These are phyloP conservation scores for Lanzia echinophila DNA, from an alignment of 2,329 filamentous ascomycete genomes.

Conservation along the genomic window DNA sequence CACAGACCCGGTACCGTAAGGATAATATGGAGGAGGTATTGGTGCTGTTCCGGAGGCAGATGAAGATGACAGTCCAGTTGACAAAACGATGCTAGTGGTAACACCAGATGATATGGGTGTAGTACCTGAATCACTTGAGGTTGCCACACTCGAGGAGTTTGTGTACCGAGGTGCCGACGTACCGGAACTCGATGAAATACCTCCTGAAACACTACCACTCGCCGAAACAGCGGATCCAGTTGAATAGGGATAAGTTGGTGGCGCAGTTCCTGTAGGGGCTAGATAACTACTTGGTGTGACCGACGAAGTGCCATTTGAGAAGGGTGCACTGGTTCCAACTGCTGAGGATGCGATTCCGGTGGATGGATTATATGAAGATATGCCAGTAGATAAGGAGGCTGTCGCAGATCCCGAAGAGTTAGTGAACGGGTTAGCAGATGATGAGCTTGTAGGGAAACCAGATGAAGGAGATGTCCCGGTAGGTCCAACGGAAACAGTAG, in stretches of 20 bases:
- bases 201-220: constrained; percentile 3
- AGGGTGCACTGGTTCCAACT: background rate
- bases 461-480: background rate
- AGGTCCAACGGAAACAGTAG: background rate
- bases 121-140: constrained; percentile 1
- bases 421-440: background rate
- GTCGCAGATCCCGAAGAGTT: constrained; percentile 3
- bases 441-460: background rate
- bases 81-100: constrained; percentile 1
- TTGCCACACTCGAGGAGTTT: background rate
- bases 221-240: background rate
- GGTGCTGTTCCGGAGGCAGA: background rate
- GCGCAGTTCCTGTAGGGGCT: background rate
- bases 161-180: constrained; percentile 2
- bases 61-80: background rate
- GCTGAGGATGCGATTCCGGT: background rate
- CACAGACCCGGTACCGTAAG: background rate
- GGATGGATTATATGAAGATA: constrained; percentile 2
- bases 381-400: background rate
- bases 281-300: background rate
- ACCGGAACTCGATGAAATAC: background rate
- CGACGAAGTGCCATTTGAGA: constrained; percentile 1
- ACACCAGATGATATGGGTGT: background rate
- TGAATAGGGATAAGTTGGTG: background rate
- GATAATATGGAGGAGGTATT: background rate